Conservation (phyloP, 345 rosid species). For the Raphanus raphanistrum region DNA sequence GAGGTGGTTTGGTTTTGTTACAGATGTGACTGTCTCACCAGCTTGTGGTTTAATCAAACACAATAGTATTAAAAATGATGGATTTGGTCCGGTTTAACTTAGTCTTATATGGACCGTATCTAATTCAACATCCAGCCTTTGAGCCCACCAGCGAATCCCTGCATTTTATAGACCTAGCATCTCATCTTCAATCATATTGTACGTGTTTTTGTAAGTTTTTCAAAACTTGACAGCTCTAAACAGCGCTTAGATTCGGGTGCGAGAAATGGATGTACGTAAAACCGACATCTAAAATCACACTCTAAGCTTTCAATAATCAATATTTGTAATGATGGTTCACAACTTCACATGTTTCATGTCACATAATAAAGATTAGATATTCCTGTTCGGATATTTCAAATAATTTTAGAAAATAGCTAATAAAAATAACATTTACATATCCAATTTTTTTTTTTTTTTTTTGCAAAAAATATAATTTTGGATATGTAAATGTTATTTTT, state of each 20-base stretch:
- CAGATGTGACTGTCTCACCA: neutral
- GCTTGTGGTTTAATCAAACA: neutral
- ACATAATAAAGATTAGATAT: neutral
- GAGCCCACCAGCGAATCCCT: neutral
- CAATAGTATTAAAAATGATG: neutral
- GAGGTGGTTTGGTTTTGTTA: neutral
- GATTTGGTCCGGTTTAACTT: neutral
- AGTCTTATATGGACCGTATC: constrained; percentile 6
- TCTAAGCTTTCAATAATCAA: neutral
- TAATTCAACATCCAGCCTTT: neutral
- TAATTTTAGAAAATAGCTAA: neutral
- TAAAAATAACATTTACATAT: neutral
- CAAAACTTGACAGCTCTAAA: neutral
- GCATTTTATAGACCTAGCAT: neutral
- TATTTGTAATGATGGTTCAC: neutral
- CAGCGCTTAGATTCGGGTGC: neutral
- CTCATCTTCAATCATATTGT: neutral
- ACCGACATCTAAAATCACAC: neutral
- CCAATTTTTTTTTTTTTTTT: too few species aligned
- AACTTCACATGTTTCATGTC: neutral
- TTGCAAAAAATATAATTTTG: too few species aligned
- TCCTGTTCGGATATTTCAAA: neutral
- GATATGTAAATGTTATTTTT: neutral
- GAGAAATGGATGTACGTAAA: neutral
- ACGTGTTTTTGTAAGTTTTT: neutral